These are phyloP conservation scores for Trifolium repens DNA, from an alignment of 306 rosid species.

Conservation along the genomic window DNA sequence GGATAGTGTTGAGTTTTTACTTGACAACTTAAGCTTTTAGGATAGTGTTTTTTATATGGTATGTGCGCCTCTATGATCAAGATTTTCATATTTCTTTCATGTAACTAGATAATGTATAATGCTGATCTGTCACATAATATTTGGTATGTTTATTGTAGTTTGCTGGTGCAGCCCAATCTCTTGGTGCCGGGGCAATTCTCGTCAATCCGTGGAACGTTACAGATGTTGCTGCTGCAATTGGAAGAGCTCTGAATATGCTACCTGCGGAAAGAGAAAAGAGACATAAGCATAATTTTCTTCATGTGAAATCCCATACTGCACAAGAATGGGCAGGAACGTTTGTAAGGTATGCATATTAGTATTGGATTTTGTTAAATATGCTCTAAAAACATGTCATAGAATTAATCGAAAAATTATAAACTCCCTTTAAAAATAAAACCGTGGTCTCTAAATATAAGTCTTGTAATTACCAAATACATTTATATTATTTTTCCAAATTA, in stretches of 20 bases:
- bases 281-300: slow-evolving; percentile 74
- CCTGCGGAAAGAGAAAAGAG: slow-evolving; percentile 81
- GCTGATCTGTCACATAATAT: slow-evolving; percentile 37
- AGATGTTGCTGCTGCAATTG: slow-evolving; percentile 84
- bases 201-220: slow-evolving; percentile 97
- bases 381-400: neutral
- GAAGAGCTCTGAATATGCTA: slow-evolving; percentile 71
- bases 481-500: too few relatives aligned
- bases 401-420: too few relatives aligned
- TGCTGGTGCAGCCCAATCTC: slow-evolving; percentile 99
- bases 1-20: neutral
- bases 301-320: slow-evolving; percentile 89
- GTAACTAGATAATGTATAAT: slow-evolving; percentile 15
- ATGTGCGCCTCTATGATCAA: neutral
- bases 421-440: too few relatives aligned
- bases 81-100: slow-evolving; percentile 1
- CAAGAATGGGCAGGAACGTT: slow-evolving; percentile 99
- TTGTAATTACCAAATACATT: too few relatives aligned
- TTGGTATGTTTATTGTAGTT: slow-evolving; percentile 59
- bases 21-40: neutral
- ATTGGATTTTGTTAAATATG: neutral
- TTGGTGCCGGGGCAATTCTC: slow-evolving; percentile 94
- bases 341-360: slow-evolving; percentile 66
- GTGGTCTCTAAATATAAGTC: too few relatives aligned
- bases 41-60: neutral